Evolutionary conservation across 2,329 filamentous ascomycete species (phyloP).

Genomic region (Chalaropsis ovoidea): DNA sequence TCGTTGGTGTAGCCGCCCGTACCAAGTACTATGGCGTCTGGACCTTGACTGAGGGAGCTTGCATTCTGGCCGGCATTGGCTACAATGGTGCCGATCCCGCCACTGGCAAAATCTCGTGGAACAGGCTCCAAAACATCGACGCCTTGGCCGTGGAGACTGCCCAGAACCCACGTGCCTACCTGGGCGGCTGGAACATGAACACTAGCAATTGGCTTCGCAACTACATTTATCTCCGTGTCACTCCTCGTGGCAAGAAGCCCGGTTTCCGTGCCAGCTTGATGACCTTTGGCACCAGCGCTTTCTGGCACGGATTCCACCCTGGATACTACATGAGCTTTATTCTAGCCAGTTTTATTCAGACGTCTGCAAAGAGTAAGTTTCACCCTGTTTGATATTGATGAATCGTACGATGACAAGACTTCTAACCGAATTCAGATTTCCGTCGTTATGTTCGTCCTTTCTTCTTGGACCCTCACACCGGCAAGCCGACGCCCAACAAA

Average conservation of each 20-base stretch:
- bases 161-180: constrained; percentile 84
- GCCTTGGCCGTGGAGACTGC: constrained; percentile 78
- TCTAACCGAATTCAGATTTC: constrained; percentile 50
- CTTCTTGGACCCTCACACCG: constrained; percentile 72
- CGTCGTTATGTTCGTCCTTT: constrained; percentile 85
- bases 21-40: constrained; percentile 97
- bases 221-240: constrained; percentile 91
- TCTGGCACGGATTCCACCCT: constrained; percentile 97
- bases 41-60: constrained; percentile 85
- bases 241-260: constrained; percentile 88
- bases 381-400: not conserved
- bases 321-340: constrained; percentile 91
- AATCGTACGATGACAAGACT: constrained; percentile 26
- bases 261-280: constrained; percentile 90
- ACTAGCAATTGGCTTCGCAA: constrained; percentile 95
- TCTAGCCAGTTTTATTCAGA: constrained; percentile 83
- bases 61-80: constrained; percentile 84
- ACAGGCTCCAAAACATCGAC: constrained; percentile 80
- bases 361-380: constrained; percentile 72
- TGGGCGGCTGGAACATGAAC: constrained; percentile 96
- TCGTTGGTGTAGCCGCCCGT: constrained; percentile 70
- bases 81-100: constrained; percentile 85
- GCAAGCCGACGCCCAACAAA: constrained; percentile 59
- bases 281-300: constrained; percentile 85
- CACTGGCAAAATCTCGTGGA: constrained; percentile 77